A percentile compares a stretch with the other conserved stretches of the same genome.
Evolutionary conservation across 2,329 filamentous ascomycete species (phyloP).

Genomic region (Talaromyces piceae): DNA sequence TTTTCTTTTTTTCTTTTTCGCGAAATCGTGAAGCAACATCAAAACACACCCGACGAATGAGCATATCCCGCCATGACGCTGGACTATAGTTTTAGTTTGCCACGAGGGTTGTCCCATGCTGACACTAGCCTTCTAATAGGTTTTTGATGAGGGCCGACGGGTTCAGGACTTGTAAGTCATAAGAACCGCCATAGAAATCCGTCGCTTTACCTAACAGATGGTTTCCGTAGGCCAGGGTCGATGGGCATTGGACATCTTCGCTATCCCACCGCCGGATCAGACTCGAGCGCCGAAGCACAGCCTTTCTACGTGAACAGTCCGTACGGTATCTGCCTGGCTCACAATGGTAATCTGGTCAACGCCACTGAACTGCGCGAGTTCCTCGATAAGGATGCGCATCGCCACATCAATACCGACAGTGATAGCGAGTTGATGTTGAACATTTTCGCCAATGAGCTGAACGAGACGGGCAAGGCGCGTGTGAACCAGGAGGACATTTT

Average conservation of each 20-base stretch:
- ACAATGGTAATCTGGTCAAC: conserved; percentile 88
- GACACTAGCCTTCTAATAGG: neutral
- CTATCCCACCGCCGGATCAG: conserved; percentile 84
- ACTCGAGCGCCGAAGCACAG: conserved; percentile 76
- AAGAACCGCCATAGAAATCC: too few species aligned
- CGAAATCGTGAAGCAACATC: too few species aligned
- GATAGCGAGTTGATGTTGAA: conserved; percentile 86
- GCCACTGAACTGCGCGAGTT: conserved; percentile 61
- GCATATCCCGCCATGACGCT: neutral
- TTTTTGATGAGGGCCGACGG: conserved; percentile 68
- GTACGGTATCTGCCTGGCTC: conserved; percentile 71
- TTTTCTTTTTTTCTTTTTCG: neutral
- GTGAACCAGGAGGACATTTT: conserved; percentile 74
- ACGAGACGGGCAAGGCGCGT: conserved; percentile 72
- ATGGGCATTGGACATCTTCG: conserved; percentile 82
- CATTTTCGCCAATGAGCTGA: conserved; percentile 75
- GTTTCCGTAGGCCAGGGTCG: conserved; percentile 53
- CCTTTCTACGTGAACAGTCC: conserved; percentile 88
- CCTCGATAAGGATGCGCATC: conserved; percentile 69
- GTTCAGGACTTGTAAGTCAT: conserved; percentile 52
- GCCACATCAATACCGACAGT: conserved; percentile 84
- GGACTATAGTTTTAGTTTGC: neutral
- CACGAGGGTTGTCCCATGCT: neutral
- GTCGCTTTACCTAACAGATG: neutral
- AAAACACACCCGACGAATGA: too few species aligned